Evolutionary conservation across 345 rosid genomes (phyloP).

Genomic region (Leavenworthia alabamica): DNA sequence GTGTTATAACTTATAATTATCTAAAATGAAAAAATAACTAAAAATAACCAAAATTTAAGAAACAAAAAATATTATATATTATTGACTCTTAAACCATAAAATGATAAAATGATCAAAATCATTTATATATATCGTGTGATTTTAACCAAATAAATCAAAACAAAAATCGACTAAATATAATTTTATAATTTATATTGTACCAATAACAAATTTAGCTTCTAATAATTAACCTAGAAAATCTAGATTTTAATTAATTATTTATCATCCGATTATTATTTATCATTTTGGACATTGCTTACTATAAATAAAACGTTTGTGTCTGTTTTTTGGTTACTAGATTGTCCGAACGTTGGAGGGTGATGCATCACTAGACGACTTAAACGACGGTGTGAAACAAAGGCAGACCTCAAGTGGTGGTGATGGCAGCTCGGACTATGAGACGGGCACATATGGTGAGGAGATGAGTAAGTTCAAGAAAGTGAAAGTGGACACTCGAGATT

Average conservation of each 20-base stretch:
- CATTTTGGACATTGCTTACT: background rate
- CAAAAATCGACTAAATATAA: background rate
- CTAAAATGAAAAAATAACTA: background rate
- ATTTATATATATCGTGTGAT: background rate
- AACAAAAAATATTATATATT: too few relatives aligned
- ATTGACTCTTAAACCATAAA: background rate
- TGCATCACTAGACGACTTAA: slow-evolving; percentile 57
- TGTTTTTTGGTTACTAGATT: slow-evolving; percentile 38
- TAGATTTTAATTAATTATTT: background rate
- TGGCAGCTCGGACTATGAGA: slow-evolving; percentile 76
- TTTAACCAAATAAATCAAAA: background rate
- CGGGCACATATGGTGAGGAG: slow-evolving; percentile 66
- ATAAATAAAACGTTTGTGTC: background rate
- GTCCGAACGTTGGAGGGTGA: slow-evolving; percentile 83
- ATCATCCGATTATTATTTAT: background rate
- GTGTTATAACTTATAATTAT: background rate
- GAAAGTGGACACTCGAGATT: slow-evolving; percentile 61
- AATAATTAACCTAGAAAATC: background rate
- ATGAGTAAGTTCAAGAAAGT: slow-evolving; percentile 66
- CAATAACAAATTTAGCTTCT: background rate
- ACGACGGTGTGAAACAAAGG: slow-evolving; percentile 65
- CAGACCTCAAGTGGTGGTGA: slow-evolving; percentile 52
- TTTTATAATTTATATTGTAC: too few relatives aligned
- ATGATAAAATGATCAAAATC: background rate
- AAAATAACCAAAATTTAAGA: background rate